phyloP scores from a whole-genome alignment of 2,329 filamentous ascomycete genomes.

The Talaromyces atroroseus region DNA sequence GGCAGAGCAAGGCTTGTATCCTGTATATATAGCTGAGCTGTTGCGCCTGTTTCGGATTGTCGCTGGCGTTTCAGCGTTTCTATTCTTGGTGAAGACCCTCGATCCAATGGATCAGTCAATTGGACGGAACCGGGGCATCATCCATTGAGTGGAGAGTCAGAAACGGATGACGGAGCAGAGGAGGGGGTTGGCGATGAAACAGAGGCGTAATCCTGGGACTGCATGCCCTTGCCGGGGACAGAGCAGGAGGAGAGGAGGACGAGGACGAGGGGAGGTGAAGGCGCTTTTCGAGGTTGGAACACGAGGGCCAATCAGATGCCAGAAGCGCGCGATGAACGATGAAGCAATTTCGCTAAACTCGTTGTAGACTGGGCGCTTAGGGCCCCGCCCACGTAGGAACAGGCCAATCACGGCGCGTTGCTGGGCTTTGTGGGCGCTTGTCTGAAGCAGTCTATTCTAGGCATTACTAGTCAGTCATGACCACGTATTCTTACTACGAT shows the following conservation, averaged over 20 bases:
- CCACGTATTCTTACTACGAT: too few species aligned
- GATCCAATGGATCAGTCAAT: constrained; percentile 1
- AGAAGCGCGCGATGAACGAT: neutral
- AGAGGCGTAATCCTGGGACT: constrained; percentile 1
- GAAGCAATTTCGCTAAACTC: constrained; percentile 2
- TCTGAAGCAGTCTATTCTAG: constrained; percentile 1
- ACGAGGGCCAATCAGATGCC: neutral
- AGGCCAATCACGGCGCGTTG: neutral
- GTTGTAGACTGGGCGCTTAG: constrained; percentile 8
- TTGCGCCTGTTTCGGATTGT: constrained; percentile 12
- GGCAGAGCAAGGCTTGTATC: constrained; percentile 1
- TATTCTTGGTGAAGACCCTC: constrained; percentile 8
- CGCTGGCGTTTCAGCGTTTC: constrained; percentile 11
- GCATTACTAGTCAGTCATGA: too few species aligned
- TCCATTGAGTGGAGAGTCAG: neutral
- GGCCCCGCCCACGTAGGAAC: constrained; percentile 10
- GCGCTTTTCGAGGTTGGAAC: neutral
- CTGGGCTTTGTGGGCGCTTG: constrained; percentile 3
- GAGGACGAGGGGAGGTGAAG: neutral
- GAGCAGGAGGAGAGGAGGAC: neutral
- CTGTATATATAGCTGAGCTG: constrained; percentile 4
- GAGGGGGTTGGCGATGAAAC: constrained; percentile 8
- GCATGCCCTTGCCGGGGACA: neutral
- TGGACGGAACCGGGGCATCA: constrained; percentile 1
- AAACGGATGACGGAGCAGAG: neutral